Percentiles rank a stretch among this genome's conserved stretches.
These are phyloP conservation scores for Circinella minor DNA, from an alignment of 371 early-diverging fungal species.

Conservation along the genomic window DNA sequence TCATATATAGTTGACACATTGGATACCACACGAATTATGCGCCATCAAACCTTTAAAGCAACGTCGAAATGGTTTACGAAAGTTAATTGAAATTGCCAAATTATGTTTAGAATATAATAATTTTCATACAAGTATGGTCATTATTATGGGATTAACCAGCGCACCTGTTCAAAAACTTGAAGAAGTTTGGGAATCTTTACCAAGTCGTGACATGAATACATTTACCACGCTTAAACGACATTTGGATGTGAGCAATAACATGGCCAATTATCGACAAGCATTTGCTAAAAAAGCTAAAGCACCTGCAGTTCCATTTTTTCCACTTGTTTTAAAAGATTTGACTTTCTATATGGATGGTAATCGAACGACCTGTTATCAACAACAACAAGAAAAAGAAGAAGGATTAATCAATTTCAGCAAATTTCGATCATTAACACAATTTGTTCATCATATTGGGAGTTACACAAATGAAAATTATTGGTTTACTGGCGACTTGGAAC, in stretches of 20 bases:
- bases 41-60: slow-evolving; percentile 25
- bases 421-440: slow-evolving; percentile 35
- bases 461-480: slow-evolving; percentile 36
- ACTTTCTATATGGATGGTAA: slow-evolving; percentile 51
- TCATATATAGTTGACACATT: slow-evolving; percentile 29
- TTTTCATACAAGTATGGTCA: slow-evolving; percentile 50
- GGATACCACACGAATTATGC: slow-evolving; percentile 35
- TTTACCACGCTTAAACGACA: slow-evolving; percentile 30
- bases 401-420: slow-evolving; percentile 43
- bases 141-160: slow-evolving; percentile 40
- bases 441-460: slow-evolving; percentile 23
- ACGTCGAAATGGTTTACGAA: slow-evolving; percentile 29
- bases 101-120: slow-evolving; percentile 48
- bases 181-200: slow-evolving; percentile 30
- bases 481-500: slow-evolving; percentile 39
- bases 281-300: slow-evolving; percentile 34
- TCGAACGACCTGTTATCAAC: slow-evolving; percentile 7
- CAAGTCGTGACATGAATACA: slow-evolving; percentile 33
- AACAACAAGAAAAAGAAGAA: background rate
- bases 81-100: slow-evolving; percentile 51
- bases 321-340: slow-evolving; percentile 47
- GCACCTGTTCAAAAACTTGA: slow-evolving; percentile 27
- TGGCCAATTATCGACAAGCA: slow-evolving; percentile 45
- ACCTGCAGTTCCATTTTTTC: slow-evolving; percentile 51
- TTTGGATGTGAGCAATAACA: slow-evolving; percentile 45